Evolutionary conservation across 768 basidiomycete species (phyloP), one percentile per base, ranked within the genome.

Genomic region (Pholiota molesta): DNA sequence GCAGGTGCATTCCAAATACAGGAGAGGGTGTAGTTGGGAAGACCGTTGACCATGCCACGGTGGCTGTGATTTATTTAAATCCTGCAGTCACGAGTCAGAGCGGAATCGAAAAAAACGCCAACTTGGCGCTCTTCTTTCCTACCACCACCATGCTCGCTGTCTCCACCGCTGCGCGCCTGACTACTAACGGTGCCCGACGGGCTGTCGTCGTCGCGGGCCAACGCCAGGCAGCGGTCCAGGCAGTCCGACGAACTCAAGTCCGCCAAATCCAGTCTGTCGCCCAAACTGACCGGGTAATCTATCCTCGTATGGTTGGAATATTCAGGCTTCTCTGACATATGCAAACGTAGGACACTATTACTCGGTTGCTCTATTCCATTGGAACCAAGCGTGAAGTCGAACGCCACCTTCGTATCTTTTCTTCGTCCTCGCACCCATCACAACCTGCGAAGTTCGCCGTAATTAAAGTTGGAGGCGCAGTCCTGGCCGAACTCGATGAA

Each of bases 311-410:
- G 7, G 17, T 33, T 49, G 10, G 17, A 55, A n/a, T 23, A 11
- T 42, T 14, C 29, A 33, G 42, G 17, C 21, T 14, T 26, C 14
- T 39, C 55, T 51, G 28, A 42, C 33, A 44, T 19, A 47, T 5
- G 40, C 40, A 49, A 26, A 52, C 57, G 28, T 69, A 97, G 96
- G 97, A 99, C 71, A 99, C 97, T 2, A 99, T 99, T 69, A 95
- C 94, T 56, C 91, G 97, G 51, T 82, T 99, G 13, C 84, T 99
- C 40, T 98, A 99, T 78, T 98, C 97, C 21, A 90, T 99, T 65
- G 97, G 97, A 55, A 93, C 94, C 31, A 95, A 97, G 72, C 91
- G 94, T 66, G 97, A 99, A 75, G 97, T 99, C 67, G 96, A 98
- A 72, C 91, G 97, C 64, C 96, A 99, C 80, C 89, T 99, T 31